These are phyloP conservation scores for Crithidia expoeki DNA, from an alignment of 208 protist species.

Conservation along the genomic window DNA sequence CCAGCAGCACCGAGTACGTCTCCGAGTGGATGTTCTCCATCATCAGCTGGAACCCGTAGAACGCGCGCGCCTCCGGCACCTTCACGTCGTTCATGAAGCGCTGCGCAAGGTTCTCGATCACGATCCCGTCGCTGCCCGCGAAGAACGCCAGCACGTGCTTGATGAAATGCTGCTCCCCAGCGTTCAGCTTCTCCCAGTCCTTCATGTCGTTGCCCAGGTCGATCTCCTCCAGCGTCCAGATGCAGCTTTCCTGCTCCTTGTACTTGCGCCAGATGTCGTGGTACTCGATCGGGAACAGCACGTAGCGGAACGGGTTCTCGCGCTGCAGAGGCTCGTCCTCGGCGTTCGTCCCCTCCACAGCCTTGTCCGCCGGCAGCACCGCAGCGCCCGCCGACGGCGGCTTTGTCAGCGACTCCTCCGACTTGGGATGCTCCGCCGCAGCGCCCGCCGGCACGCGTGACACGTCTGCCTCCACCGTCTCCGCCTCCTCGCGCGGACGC, in stretches of 20 bases:
- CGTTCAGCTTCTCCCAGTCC: conserved; percentile 97
- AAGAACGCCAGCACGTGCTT: conserved; percentile 99
- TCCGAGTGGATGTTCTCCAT: conserved; percentile 99
- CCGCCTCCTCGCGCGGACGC: conserved; percentile 13
- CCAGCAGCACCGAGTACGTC: conserved; percentile 92
- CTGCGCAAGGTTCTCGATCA: conserved; percentile 97
- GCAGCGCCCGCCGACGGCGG: conserved; percentile 1
- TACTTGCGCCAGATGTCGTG: conserved; percentile 99
- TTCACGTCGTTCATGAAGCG: conserved; percentile 98
- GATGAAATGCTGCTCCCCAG: conserved; percentile 98
- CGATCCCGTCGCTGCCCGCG: conserved; percentile 98
- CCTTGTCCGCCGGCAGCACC: conserved; percentile 15
- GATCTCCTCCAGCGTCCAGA: conserved; percentile 99
- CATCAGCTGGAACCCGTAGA: conserved; percentile 99
- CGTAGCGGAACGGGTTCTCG: conserved; percentile 97
- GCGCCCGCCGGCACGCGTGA: conserved; percentile 1
- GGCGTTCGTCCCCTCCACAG: conserved; percentile 13
- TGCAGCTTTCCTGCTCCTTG: conserved; percentile 97
- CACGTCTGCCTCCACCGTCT: background rate
- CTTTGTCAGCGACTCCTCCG: conserved; percentile 15
- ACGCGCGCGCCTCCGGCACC: conserved; percentile 97
- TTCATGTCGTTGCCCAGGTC: conserved; percentile 94
- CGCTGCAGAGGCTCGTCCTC: conserved; percentile 94
- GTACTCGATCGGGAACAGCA: conserved; percentile 98
- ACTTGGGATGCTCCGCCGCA: background rate